Evolutionary conservation across 2,329 filamentous ascomycete genomes (phyloP).

Genomic region (Fusarium pininemorale): DNA sequence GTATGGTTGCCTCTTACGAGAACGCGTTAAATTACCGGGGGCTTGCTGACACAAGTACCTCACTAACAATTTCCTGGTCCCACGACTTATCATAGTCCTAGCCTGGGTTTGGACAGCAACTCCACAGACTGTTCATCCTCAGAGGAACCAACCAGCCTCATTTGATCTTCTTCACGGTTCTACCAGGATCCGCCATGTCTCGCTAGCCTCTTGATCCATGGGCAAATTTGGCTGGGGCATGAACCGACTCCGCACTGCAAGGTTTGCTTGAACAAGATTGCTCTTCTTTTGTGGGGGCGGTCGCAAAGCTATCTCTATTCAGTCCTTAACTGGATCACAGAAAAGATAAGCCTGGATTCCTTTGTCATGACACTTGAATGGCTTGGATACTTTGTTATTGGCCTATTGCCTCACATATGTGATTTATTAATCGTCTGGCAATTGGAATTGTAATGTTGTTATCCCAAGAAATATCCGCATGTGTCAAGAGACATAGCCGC

Average conservation of each 20-base stretch:
- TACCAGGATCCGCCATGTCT: slow-evolving; percentile 26
- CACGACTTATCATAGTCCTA: slow-evolving; percentile 6
- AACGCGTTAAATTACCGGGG: slow-evolving; percentile 36
- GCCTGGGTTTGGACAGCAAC: slow-evolving; percentile 14
- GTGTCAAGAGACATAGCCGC: neutral
- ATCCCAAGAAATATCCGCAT: slow-evolving; percentile 3
- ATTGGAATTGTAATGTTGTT: neutral
- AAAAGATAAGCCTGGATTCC: neutral
- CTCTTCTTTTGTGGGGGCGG: neutral
- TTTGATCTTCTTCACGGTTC: slow-evolving; percentile 31
- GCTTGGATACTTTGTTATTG: neutral
- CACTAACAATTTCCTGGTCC: slow-evolving; percentile 50
- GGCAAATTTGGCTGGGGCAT: slow-evolving; percentile 4
- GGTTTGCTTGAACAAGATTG: slow-evolving; percentile 9
- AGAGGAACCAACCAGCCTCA: slow-evolving; percentile 33
- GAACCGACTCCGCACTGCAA: slow-evolving; percentile 22
- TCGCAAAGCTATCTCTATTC: slow-evolving; percentile 8
- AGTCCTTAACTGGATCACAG: neutral
- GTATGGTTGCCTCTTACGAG: slow-evolving; percentile 42
- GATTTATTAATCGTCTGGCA: neutral
- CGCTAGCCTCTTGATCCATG: slow-evolving; percentile 14
- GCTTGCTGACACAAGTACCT: slow-evolving; percentile 45
- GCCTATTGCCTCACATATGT: neutral
- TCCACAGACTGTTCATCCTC: slow-evolving; percentile 10
- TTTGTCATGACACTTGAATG: neutral